Conservation (phyloP, 192 early-diverging fungal genomes). For the Backusella liffmaniae region DNA sequence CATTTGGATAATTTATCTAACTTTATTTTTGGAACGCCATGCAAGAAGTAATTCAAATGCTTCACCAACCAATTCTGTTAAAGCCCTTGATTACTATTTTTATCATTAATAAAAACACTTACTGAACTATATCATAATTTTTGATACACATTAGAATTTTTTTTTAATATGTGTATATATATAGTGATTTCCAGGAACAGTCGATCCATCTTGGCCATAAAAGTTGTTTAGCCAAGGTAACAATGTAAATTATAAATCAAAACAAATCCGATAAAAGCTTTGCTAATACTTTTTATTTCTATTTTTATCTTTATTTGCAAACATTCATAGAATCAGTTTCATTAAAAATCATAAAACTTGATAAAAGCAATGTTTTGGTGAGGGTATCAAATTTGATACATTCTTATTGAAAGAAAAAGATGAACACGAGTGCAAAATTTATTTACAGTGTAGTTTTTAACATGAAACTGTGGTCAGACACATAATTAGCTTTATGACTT, state of each 20-base stretch:
- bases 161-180: not conserved
- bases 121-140: not conserved
- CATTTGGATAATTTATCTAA: not conserved
- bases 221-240: too few species aligned
- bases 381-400: not conserved
- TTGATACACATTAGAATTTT: not conserved
- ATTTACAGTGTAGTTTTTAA: too few species aligned
- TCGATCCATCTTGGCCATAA: too few species aligned
- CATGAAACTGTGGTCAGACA: too few species aligned
- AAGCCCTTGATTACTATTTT: not conserved
- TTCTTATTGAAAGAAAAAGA: not conserved
- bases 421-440: not conserved
- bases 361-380: not conserved
- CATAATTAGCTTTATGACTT: too few species aligned
- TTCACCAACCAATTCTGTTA: not conserved
- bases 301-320: not conserved
- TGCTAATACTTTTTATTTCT: not conserved
- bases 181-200: too few species aligned
- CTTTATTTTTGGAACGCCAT: not conserved
- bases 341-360: not conserved
- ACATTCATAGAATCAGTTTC: not conserved
- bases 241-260: too few species aligned
- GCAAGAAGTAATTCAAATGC: slow-evolving; percentile 6
- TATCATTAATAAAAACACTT: not conserved
- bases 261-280: not conserved